Base-by-base conservation (phyloP, 2,329 filamentous ascomycete species). In the Sclerotinia minor region DNA sequence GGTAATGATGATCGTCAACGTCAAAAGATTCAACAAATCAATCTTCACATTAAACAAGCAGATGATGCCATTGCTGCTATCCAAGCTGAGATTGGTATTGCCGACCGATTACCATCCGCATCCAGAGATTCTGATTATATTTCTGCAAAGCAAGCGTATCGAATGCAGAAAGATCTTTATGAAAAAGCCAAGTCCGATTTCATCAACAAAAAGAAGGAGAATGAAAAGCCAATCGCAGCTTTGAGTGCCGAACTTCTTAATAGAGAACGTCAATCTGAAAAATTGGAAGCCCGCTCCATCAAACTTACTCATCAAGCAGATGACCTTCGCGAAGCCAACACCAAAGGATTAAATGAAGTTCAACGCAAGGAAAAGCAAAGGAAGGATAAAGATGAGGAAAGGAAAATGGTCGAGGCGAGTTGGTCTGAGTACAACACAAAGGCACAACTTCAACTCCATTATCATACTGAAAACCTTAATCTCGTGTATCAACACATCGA, bases 1-100 rank as follows among this genome's bases (percentile, higher is more conserved):
- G 88, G 89, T 69, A 88, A 87, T 72, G 91, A 94, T 77, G 91
- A 94, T 75, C 89, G 91, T 76, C 85, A 89, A 73, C 85, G 87
- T 72, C 89, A 92, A 76, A 91, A 92, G 77, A 86, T 91, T 57
- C 85, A 88, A 70, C 91, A 94, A 77, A 89, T 92, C 76, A 87
- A 85, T 67, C 90, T 90, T 67, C 89, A 91, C 76, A 89, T 90
- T 78, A 87, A 87, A 68, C 90, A 85, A 76, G 83, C 84, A 21
- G 83, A 86, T 67, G 83, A 85, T 66, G 88, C 89, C 44, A 83
- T 84, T 41, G 79, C 80, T 54, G 80, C 83, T 58, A 79, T 91
- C 32, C 80, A 82, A 65, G 75, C 79, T 13, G 83, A 92, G 69
- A 84, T 91, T n/a, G 88, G 87, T 73, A 83, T 84, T 38, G 81